Conservation (phyloP, 345 rosid genomes). For the Diplotaxis tenuifolia region DNA sequence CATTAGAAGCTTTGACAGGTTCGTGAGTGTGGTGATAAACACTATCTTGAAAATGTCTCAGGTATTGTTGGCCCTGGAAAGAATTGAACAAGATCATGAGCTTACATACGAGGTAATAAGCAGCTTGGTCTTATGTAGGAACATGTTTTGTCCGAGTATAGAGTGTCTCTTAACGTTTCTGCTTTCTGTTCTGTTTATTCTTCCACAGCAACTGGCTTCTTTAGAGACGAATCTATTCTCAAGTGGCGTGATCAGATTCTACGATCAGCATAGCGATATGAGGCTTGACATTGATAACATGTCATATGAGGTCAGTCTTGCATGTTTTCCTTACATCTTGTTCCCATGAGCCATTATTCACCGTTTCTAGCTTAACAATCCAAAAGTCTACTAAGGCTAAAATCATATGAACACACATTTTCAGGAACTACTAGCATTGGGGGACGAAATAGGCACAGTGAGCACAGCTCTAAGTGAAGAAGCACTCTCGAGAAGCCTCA, state of each 20-base stretch:
- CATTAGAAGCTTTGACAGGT: constrained; percentile 22
- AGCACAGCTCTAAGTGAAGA: constrained; percentile 95
- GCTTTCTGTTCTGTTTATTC: neutral
- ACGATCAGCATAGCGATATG: constrained; percentile 92
- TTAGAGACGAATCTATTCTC: constrained; percentile 73
- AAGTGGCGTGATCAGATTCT: constrained; percentile 53
- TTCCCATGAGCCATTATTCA: neutral
- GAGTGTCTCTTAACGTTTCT: constrained; percentile 5
- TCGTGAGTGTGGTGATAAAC: neutral
- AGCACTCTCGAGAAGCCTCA: constrained; percentile 64
- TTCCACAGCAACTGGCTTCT: constrained; percentile 73
- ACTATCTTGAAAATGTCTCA: constrained; percentile 30
- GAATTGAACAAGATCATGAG: constrained; percentile 81
- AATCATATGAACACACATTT: constrained; percentile 6
- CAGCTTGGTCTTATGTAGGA: constrained; percentile 10
- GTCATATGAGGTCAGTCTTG: constrained; percentile 86
- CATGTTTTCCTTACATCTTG: neutral
- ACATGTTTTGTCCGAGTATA: constrained; percentile 21
- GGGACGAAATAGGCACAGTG: constrained; percentile 91
- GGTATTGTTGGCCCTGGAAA: constrained; percentile 81
- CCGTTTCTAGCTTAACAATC: neutral
- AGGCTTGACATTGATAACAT: constrained; percentile 94
- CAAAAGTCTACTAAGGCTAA: neutral
- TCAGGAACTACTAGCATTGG: constrained; percentile 92
- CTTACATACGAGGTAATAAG: constrained; percentile 65